Conservation (phyloP, 805 yeast species). For the Kodamaea sagamina region DNA sequence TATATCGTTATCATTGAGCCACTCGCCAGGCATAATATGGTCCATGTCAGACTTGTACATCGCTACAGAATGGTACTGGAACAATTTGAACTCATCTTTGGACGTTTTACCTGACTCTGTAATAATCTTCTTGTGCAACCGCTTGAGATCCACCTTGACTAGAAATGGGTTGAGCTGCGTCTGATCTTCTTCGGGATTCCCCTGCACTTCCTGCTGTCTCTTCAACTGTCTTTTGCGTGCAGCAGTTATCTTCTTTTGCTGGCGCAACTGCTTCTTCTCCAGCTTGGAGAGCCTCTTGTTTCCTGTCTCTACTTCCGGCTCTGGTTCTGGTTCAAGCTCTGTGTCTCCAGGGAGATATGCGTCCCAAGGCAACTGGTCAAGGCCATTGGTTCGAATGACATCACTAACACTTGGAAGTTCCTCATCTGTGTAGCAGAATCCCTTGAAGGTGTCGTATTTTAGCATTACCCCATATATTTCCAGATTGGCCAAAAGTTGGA, state of each 20-base stretch:
- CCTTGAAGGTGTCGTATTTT: conserved; percentile 21
- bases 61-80: conserved; percentile 58
- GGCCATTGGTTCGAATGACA: conserved; percentile 13
- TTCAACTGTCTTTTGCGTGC: conserved; percentile 20
- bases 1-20: conserved; percentile 74
- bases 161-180: conserved; percentile 14
- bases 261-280: conserved; percentile 14
- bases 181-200: background rate
- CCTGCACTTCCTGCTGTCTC: conserved; percentile 12
- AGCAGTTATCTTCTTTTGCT: conserved; percentile 21
- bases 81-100: conserved; percentile 29
- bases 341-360: background rate
- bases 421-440: conserved; percentile 16
- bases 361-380: conserved; percentile 16
- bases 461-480: conserved; percentile 4
- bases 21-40: conserved; percentile 62
- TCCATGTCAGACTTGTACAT: conserved; percentile 59
- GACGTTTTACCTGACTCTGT: conserved; percentile 15
- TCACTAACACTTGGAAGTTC: background rate
- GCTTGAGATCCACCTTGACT: conserved; percentile 21
- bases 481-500: background rate
- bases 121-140: conserved; percentile 20
- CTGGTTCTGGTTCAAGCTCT: background rate
- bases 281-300: conserved; percentile 12
- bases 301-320: background rate